Conservation (phyloP, 345 rosid genomes). For the Tarenaya hassleriana region DNA sequence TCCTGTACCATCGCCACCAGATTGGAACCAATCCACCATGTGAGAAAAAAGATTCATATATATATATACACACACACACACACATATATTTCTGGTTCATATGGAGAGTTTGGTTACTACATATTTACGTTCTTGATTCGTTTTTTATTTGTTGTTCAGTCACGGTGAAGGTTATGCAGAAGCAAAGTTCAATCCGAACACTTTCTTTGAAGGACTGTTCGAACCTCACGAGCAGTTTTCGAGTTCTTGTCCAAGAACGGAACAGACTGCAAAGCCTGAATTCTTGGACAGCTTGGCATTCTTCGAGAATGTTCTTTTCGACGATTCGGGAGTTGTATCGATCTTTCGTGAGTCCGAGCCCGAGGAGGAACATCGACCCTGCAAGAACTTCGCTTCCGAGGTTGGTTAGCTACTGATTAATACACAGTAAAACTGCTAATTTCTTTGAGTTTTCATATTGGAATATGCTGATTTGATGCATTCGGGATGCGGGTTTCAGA, state of each 20-base stretch:
- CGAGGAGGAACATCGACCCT: conserved; percentile 11
- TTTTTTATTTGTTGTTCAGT: neutral
- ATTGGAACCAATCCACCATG: conserved; percentile 47
- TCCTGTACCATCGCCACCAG: conserved; percentile 22
- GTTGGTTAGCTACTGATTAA: too few species aligned
- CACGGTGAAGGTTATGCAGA: too few species aligned
- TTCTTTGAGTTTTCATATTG: neutral
- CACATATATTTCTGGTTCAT: neutral
- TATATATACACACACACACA: too few species aligned
- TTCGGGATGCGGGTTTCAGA: conserved; percentile 33
- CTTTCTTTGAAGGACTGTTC: conserved; percentile 20
- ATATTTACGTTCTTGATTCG: conserved; percentile 12
- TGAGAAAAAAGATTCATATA: too few species aligned
- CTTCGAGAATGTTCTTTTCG: conserved; percentile 20
- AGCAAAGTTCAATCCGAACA: conserved; percentile 8
- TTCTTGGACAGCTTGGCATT: conserved; percentile 21
- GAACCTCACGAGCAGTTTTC: conserved; percentile 18
- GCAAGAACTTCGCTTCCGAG: conserved; percentile 14
- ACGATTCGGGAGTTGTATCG: conserved; percentile 17
- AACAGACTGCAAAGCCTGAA: neutral
- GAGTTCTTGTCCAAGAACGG: neutral
- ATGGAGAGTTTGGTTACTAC: neutral
- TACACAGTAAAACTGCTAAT: neutral
- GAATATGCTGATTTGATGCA: conserved; percentile 6
- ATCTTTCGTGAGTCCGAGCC: conserved; percentile 4